Percentiles rank a stretch among this genome's conserved stretches.
These are phyloP conservation scores for Polytrichum commune DNA, from an alignment of 225 moss, liverwort and hornwort species.

Conservation along the genomic window DNA sequence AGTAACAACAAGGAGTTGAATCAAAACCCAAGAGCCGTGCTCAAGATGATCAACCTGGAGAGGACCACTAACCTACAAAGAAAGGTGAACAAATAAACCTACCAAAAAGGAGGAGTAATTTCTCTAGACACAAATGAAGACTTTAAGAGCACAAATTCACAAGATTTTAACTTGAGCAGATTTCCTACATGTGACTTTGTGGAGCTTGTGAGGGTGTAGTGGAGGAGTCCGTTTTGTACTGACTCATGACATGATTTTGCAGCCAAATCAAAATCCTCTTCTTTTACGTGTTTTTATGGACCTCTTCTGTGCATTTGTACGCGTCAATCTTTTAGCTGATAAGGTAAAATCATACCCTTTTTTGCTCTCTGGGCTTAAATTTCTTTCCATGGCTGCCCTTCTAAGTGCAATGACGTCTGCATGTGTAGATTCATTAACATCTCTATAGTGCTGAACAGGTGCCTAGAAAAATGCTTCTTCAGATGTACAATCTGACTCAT, in stretches of 20 bases:
- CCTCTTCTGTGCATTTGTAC: constrained; percentile 89
- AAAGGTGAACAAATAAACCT: too few species aligned
- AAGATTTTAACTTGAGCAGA: too few species aligned
- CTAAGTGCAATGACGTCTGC: neutral
- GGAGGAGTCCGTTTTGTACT: constrained; percentile 1
- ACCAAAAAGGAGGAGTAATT: too few species aligned
- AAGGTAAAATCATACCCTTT: constrained; percentile 43
- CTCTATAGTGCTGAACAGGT: constrained; percentile 35
- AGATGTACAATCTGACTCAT: constrained; percentile 87
- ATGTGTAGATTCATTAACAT: neutral
- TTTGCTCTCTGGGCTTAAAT: neutral
- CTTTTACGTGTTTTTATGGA: constrained; percentile 94
- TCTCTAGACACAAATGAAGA: too few species aligned
- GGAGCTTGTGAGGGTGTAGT: neutral
- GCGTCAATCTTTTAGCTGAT: constrained; percentile 91
- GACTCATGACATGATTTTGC: constrained; percentile 26
- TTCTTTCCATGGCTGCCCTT: neutral
- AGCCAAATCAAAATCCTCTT: constrained; percentile 97
- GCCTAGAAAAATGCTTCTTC: constrained; percentile 96
- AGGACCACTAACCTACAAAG: too few species aligned
- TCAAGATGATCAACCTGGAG: too few species aligned
- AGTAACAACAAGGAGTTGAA: too few species aligned
- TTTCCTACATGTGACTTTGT: too few species aligned
- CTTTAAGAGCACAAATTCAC: too few species aligned
- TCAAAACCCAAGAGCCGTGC: too few species aligned